phyloP scores from a whole-genome alignment of 768 basidiomycete genomes.

The Filobasidium floriforme region DNA sequence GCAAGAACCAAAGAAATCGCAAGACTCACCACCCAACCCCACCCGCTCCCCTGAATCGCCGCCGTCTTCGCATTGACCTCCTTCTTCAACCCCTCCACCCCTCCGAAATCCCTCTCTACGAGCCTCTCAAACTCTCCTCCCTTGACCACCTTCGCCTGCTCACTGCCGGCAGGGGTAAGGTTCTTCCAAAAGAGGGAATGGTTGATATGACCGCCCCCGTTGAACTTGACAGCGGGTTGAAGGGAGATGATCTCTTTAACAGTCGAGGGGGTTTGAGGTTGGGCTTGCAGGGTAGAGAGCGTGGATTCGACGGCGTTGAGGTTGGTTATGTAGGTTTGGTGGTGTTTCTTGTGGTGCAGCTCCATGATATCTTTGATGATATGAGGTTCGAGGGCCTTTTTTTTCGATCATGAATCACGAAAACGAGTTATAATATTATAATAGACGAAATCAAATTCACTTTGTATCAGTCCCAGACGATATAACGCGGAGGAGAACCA shows the following conservation, averaged over 20 bases:
- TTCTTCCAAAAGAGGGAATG: slow-evolving; percentile 96
- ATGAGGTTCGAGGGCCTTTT: slow-evolving; percentile 79
- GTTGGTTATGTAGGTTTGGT: slow-evolving; percentile 86
- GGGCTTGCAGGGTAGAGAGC: slow-evolving; percentile 52
- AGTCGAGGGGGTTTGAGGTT: slow-evolving; percentile 47
- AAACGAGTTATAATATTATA: too few species aligned
- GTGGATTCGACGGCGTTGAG: slow-evolving; percentile 80
- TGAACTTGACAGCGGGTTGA: slow-evolving; percentile 88
- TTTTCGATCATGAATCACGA: too few species aligned
- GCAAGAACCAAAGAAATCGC: neutral
- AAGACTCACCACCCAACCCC: slow-evolving; percentile 85
- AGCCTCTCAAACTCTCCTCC: slow-evolving; percentile 56
- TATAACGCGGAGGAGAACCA: too few species aligned
- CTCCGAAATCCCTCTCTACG: slow-evolving; percentile 54
- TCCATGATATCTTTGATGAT: slow-evolving; percentile 87
- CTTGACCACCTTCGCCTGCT: slow-evolving; percentile 55
- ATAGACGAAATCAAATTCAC: too few species aligned
- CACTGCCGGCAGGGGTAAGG: slow-evolving; percentile 64
- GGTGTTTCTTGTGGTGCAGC: slow-evolving; percentile 91
- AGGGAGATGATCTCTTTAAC: slow-evolving; percentile 78
- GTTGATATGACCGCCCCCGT: slow-evolving; percentile 81
- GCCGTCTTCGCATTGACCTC: slow-evolving; percentile 78
- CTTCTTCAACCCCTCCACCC: slow-evolving; percentile 62
- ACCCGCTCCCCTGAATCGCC: slow-evolving; percentile 84
- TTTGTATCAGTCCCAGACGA: too few species aligned